Evolutionary conservation across 352 stramenopile genomes (phyloP), one percentile per base, ranked within the genome.

Genomic region (Aphanomyces euteiches): DNA sequence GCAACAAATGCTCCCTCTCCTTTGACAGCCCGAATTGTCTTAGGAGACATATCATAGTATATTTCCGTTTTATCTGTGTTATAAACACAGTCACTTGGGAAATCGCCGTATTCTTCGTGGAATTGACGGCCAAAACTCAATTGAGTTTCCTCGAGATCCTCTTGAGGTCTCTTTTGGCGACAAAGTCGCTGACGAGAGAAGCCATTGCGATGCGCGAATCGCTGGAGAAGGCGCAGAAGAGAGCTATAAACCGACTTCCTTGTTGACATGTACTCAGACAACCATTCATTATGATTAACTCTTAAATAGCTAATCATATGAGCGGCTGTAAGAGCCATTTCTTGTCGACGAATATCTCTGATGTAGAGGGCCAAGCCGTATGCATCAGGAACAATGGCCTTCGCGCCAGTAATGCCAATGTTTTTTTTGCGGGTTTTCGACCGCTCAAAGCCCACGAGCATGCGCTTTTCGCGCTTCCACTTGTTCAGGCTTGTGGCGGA

Each of bases 21-120:
- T 4, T 41, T 21, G 15, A 47, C 4, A 0, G 68, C 58, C 65
- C 72, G 77, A 12, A 65, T 69, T 1, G 47, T 34, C 0, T 15
- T 7, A 1, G 54, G 72, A 19, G 74, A 68, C 6, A 15, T 66
- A 66, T 77, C 69, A n/a, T 37, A 59, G 5, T 66, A 74, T 4
- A 75, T 28, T 1, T 6, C 28, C 0, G 74, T 74, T 57, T 79
- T 72, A 40, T 77, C 74, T 2, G 64, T 19, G n/a, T 72, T 77
- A 15, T 48, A 48, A 15, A 48, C 43, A 15, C 43, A 15, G 43
- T 15, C 15, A 15, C 15, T 15, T 8, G 8, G 8, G 43, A 15
- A 48, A 8, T 8, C 8, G 15, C 43, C 43, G 43, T 48, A 48
- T 15, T 48, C 15, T 8, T 15, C 43, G 43, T 48, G 43, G 43